A percentile compares a stretch with the other conserved stretches of the same genome.
These are phyloP conservation scores for Clarireedia sp. DNA, from an alignment of 2,329 filamentous ascomycete genomes.

Conservation along the genomic window DNA sequence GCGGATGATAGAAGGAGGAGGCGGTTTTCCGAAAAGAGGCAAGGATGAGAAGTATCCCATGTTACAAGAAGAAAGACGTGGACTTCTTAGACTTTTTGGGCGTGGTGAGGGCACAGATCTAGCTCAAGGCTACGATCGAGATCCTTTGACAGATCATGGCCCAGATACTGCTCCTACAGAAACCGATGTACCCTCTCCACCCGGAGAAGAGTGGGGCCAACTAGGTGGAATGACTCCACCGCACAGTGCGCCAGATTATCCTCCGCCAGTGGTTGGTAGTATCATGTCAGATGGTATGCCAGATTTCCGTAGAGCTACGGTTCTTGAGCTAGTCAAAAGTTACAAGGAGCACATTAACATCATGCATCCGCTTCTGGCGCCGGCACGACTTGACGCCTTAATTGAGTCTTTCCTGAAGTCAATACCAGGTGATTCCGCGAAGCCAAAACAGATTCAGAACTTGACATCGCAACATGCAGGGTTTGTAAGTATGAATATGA, in stretches of 20 bases:
- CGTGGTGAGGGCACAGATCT: conserved; percentile 66
- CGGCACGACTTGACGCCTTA: conserved; percentile 40
- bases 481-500: conserved; percentile 16
- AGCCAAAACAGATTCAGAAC: conserved; percentile 19
- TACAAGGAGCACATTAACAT: conserved; percentile 56
- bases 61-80: conserved; percentile 64
- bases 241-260: conserved; percentile 6
- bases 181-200: conserved; percentile 40
- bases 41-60: conserved; percentile 66
- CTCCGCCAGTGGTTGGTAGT: conserved; percentile 13
- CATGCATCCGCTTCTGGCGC: conserved; percentile 57
- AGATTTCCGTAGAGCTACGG: conserved; percentile 44
- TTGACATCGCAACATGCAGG: conserved; percentile 14
- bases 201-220: conserved; percentile 50
- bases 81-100: conserved; percentile 67
- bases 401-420: conserved; percentile 27
- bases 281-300: conserved; percentile 40
- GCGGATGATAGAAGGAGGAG: conserved; percentile 42
- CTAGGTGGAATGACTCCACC: conserved; percentile 36
- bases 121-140: conserved; percentile 36
- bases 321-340: conserved; percentile 46
- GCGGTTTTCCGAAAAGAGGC: conserved; percentile 40
- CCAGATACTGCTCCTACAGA: conserved; percentile 41
- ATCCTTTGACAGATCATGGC: conserved; percentile 31
- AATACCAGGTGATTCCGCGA: conserved; percentile 23